These are phyloP conservation scores for Solanum chilense DNA, from an alignment of 257 asterid genomes.

Conservation along the genomic window DNA sequence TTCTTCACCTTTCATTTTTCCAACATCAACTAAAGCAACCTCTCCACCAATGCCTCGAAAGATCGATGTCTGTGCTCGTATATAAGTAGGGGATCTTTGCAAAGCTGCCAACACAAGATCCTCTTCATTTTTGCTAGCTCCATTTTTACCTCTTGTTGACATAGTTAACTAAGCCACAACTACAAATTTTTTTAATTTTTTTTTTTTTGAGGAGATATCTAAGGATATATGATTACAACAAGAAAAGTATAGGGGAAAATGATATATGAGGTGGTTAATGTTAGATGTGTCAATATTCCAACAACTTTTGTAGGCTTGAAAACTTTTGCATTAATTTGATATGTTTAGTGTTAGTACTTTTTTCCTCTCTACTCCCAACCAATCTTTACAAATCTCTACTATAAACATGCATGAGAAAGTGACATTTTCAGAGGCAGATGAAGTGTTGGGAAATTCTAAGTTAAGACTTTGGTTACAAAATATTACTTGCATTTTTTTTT, in stretches of 20 bases:
- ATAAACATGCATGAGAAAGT: neutral
- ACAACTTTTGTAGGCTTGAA: constrained; percentile 41
- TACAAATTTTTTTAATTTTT: neutral
- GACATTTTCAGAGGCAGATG: neutral
- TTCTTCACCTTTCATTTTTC: constrained; percentile 32
- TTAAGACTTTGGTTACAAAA: constrained; percentile 4
- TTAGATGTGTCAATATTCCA: constrained; percentile 29
- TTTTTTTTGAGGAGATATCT: constrained; percentile 8
- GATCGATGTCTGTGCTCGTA: constrained; percentile 49
- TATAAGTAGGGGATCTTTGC: constrained; percentile 60
- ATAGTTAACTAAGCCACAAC: neutral
- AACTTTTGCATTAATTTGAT: constrained; percentile 10
- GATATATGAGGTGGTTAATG: neutral
- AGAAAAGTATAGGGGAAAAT: neutral
- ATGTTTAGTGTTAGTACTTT: neutral
- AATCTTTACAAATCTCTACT: neutral
- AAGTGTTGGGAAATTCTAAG: constrained; percentile 8
- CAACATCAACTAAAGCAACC: constrained; percentile 51
- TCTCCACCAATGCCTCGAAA: constrained; percentile 40
- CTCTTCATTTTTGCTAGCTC: constrained; percentile 39
- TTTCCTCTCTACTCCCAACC: neutral
- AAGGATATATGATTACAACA: constrained; percentile 11
- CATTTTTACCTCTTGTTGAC: constrained; percentile 12
- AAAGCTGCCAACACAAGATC: constrained; percentile 51
- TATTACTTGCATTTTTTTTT: neutral